These are phyloP conservation scores for Oryza australiensis DNA, from an alignment of 176 grass and related monocot species.

Conservation along the genomic window DNA sequence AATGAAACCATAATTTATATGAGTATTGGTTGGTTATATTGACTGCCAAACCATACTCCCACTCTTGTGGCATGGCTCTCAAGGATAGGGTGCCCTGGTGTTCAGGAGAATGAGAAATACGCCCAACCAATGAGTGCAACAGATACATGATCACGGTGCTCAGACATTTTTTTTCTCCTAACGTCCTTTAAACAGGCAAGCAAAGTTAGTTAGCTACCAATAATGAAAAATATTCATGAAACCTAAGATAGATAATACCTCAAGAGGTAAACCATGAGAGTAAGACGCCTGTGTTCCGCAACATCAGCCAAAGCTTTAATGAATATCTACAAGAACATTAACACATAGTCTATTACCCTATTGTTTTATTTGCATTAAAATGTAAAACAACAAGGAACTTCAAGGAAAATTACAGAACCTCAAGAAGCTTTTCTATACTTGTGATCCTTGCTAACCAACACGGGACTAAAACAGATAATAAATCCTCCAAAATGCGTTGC, in stretches of 20 bases:
- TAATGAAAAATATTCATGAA: conserved; percentile 4
- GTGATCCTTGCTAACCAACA: conserved; percentile 82
- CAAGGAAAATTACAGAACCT: conserved; percentile 46
- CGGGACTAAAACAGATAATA: conserved; percentile 75
- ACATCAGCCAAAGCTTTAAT: conserved; percentile 85
- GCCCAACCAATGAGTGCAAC: conserved; percentile 46
- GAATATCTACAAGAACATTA: conserved; percentile 65
- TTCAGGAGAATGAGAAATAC: conserved; percentile 32
- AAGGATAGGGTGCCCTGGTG: conserved; percentile 25
- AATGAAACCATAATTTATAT: conserved; percentile 90
- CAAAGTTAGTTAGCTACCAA: conserved; percentile 24
- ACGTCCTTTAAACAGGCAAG: conserved; percentile 52
- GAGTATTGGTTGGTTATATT: conserved; percentile 66
- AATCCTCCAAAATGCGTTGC: conserved; percentile 74
- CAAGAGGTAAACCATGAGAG: conserved; percentile 80
- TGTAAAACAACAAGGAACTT: conserved; percentile 28
- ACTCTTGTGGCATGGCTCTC: conserved; percentile 49
- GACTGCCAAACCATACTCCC: conserved; percentile 77
- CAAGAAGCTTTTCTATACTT: conserved; percentile 80
- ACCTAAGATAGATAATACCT: conserved; percentile 46
- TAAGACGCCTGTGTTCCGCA: conserved; percentile 59
- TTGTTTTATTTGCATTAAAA: conserved; percentile 15
- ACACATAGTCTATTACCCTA: background rate
- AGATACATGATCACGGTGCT: conserved; percentile 67
- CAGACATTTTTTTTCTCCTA: conserved; percentile 64